Conservation (phyloP, 139 green algal species). For the Zygnema cylindricum region DNA sequence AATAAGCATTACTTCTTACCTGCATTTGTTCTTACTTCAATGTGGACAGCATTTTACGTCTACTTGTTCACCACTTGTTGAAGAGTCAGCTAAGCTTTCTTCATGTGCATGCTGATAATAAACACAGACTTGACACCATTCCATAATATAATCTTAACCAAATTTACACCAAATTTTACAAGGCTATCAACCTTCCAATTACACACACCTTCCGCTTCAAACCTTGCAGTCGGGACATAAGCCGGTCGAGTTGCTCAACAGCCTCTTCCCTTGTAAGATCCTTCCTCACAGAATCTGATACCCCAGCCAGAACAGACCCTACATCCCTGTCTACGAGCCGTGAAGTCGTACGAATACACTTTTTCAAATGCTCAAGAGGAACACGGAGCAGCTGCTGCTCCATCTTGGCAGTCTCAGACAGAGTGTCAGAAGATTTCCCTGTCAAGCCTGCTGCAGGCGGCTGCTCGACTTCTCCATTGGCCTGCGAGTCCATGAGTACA, state of each 20-base stretch:
- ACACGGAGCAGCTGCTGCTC: constrained; percentile 50
- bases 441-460: neutral
- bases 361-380: constrained; percentile 47
- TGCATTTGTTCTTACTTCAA: no score
- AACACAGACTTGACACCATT: no score
- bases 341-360: neutral
- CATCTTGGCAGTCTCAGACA: constrained; percentile 6
- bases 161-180: no score
- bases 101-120: no score
- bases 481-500: neutral
- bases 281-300: neutral
- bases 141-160: no score
- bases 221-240: constrained; percentile 67
- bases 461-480: neutral
- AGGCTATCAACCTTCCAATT: no score
- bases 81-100: no score
- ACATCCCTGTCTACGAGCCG: constrained; percentile 12
- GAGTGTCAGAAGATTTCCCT: neutral
- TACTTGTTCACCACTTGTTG: no score
- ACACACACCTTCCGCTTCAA: constrained; percentile 77
- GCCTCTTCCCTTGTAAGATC: neutral
- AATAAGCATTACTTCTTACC: no score
- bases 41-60: no score
- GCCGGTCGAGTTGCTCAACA: constrained; percentile 61
- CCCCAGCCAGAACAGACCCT: neutral